phyloP scores from a whole-genome alignment of 345 rosid species.

The Syzygium aromaticum region DNA sequence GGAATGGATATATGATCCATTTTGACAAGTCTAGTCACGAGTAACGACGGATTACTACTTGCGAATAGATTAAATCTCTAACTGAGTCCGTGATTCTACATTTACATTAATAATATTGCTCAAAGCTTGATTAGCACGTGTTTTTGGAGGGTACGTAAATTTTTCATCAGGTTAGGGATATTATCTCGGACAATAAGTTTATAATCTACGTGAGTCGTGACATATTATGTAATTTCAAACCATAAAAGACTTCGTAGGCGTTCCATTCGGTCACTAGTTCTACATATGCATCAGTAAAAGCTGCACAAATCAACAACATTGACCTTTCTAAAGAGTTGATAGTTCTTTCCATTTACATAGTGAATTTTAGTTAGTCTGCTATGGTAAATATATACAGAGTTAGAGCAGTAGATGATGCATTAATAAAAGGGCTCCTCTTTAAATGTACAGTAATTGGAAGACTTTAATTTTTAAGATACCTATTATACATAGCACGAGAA shows the following conservation, averaged over 20 bases:
- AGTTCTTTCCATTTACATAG: neutral
- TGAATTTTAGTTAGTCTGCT: neutral
- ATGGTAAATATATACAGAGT: neutral
- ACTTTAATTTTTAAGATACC: neutral
- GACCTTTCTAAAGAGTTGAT: neutral
- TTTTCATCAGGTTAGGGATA: rapidly evolving
- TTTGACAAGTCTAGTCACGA: neutral
- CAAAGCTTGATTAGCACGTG: neutral
- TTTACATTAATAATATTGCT: neutral
- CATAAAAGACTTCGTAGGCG: neutral
- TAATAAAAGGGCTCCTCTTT: neutral
- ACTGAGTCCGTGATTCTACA: neutral
- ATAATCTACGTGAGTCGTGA: neutral
- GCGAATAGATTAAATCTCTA: neutral
- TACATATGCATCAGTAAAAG: neutral
- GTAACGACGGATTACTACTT: neutral
- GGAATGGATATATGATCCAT: too few species aligned
- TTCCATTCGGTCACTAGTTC: neutral
- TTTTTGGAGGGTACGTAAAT: neutral
- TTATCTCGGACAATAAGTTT: neutral
- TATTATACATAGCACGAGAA: neutral
- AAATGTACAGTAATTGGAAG: neutral
- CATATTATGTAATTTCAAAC: neutral
- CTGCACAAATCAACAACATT: neutral
- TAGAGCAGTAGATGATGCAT: neutral